These are phyloP conservation scores for Phaffomyces thermotolerans DNA, from an alignment of 805 yeast species.

Conservation along the genomic window DNA sequence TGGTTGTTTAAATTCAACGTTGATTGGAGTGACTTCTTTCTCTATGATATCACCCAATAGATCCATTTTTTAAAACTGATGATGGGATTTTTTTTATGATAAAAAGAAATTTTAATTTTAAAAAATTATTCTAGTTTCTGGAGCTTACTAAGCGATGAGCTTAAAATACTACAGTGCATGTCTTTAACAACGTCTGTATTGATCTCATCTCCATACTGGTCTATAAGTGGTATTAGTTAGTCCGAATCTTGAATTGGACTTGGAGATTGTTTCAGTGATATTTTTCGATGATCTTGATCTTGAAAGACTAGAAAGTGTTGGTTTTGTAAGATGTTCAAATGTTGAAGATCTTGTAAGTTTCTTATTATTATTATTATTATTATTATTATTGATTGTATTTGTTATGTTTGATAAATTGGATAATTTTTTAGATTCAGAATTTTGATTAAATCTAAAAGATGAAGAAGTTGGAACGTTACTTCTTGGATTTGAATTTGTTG, in stretches of 20 bases:
- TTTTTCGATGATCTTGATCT: constrained; percentile 14
- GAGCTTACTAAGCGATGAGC: constrained; percentile 1
- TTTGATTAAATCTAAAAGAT: constrained; percentile 2
- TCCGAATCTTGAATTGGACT: constrained; percentile 1
- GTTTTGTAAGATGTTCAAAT: constrained; percentile 13
- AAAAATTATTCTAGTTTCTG: background rate
- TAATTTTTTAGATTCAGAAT: too few relatives aligned
- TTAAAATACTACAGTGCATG: too few relatives aligned
- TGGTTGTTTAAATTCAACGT: constrained; percentile 41
- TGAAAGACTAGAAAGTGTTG: constrained; percentile 19
- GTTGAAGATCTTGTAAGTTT: constrained; percentile 17
- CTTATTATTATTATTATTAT: background rate
- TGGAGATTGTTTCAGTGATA: constrained; percentile 3
- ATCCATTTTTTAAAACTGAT: constrained; percentile 44
- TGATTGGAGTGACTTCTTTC: constrained; percentile 82
- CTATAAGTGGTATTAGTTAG: background rate
- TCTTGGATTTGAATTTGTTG: background rate
- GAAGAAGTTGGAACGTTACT: constrained; percentile 3
- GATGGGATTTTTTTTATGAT: too few relatives aligned
- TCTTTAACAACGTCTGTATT: too few relatives aligned
- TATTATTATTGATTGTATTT: background rate
- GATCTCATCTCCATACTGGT: constrained; percentile 1
- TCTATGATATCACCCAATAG: constrained; percentile 88
- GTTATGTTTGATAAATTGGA: constrained; percentile 4
- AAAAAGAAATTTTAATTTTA: too few relatives aligned